A percentile compares a stretch with the other conserved stretches of the same genome.
Evolutionary conservation across 352 stramenopile genomes (phyloP).

Genomic region (Phytopythium delawarense): DNA sequence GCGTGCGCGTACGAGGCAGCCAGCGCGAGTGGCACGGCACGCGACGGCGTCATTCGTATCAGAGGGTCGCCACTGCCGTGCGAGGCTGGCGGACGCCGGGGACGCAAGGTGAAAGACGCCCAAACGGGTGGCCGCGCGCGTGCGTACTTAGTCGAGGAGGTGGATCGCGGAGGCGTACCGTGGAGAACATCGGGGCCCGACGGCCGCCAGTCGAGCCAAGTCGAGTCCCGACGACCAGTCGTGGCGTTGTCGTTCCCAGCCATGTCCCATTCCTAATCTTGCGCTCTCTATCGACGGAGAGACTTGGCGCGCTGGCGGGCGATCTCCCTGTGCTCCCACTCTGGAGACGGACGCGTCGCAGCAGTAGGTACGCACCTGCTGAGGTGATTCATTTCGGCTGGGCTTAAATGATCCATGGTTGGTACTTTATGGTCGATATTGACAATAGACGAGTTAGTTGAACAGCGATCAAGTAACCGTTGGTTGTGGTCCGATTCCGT

Average conservation of each 20-base stretch:
- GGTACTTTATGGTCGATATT: background rate
- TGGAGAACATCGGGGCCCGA: background rate
- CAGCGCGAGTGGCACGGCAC: background rate
- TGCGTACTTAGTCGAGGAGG: constrained; percentile 4
- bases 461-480: no score
- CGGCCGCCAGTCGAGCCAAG: background rate
- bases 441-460: background rate
- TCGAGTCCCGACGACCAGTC: background rate
- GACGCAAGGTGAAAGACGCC: background rate
- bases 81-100: background rate
- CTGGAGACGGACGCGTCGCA: background rate
- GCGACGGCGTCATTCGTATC: background rate
- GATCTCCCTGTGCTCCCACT: background rate
- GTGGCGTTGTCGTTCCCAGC: background rate
- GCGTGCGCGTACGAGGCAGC: background rate
- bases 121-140: background rate
- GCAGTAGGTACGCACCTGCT: background rate
- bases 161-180: background rate
- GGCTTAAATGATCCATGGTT: background rate
- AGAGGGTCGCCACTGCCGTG: background rate
- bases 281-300: constrained; percentile 1
- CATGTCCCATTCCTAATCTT: background rate
- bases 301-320: background rate
- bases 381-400: background rate
- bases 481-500: no score